Evolutionary conservation across 164 flowering plant genomes (phyloP), one percentile per base, ranked within the genome.

Genomic region (Tetrastigma voinierianum): DNA sequence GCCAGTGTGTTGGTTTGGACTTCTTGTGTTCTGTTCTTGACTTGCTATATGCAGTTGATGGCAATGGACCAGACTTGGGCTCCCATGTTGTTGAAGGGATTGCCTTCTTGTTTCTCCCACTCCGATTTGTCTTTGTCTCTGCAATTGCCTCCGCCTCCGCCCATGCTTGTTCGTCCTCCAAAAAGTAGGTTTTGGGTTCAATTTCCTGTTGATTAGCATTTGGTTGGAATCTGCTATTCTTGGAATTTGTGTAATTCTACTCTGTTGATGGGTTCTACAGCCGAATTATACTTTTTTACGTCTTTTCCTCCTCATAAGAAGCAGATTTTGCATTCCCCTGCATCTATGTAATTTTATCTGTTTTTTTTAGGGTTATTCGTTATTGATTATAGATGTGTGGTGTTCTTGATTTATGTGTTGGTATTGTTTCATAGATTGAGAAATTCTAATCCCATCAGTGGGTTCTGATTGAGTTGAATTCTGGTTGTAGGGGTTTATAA

Each of bases 141-240:
- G 51, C 62, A 74, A 51, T 48, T 55, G 43, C 18, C 80, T 23
- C 57, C 72, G 53, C 9, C 68, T 67, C 74, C 65, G 9, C 15
- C 66, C 51, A 72, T 73, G 62, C 24, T 69, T 49, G 61, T 54
- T 65, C 74, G 69, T 68, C 87, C 85, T 2, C 85, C 84, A 15
- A 84, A 84, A 69, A 82, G 87, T 84, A 60, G 82, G 87, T 73
- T 55, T 18, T 84, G 62, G 82, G 87, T 73, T 55, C 46, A 43
- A n/a, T 44, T 45, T 32, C 23, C 19, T 17, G 1, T 16, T 52
- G 19, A 52, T 52, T 52, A 15, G 7, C 55, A 52, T 52, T 16
- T 52, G 10, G 19, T 16, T 52, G 55, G 19, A 17, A 52, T 16
- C n/a, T 49, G 16, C 3, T 49, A 14, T 49, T 6, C n/a, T 49